These are phyloP conservation scores for Proliferodiscus dingleyae DNA, from an alignment of 2,329 filamentous ascomycete genomes.

Conservation along the genomic window DNA sequence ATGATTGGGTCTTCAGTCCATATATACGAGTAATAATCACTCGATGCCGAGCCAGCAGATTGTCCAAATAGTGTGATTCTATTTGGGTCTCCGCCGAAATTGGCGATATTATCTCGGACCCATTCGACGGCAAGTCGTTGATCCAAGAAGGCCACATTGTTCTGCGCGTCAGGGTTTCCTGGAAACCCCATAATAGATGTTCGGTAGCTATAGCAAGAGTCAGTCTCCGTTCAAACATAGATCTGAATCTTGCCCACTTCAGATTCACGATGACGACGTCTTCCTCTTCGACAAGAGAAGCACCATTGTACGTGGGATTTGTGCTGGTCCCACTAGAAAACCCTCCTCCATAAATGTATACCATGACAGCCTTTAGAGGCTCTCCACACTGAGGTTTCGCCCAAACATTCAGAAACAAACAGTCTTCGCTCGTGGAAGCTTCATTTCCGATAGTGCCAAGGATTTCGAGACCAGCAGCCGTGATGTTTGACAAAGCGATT, in stretches of 20 bases:
- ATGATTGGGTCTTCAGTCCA: constrained; percentile 23
- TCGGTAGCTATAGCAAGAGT: constrained; percentile 24
- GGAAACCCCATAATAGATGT: constrained; percentile 34
- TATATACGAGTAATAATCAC: constrained; percentile 23
- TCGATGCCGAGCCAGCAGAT: constrained; percentile 51
- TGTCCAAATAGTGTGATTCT: constrained; percentile 51
- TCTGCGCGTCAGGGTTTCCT: constrained; percentile 16
- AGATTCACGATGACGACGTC: constrained; percentile 40
- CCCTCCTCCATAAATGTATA: constrained; percentile 39
- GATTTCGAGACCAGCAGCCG: too few species aligned
- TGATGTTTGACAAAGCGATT: too few species aligned
- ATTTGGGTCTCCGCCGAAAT: constrained; percentile 52
- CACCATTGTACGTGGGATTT: constrained; percentile 37
- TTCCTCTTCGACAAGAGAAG: constrained; percentile 36
- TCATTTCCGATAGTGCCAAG: not conserved
- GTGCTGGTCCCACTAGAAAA: constrained; percentile 35
- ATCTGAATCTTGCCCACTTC: constrained; percentile 33
- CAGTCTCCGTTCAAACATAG: not conserved
- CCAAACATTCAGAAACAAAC: constrained; percentile 34
- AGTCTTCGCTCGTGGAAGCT: constrained; percentile 35
- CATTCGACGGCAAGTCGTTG: constrained; percentile 54
- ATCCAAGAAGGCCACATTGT: constrained; percentile 59
- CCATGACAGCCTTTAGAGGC: constrained; percentile 34
- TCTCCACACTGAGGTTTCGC: constrained; percentile 14
- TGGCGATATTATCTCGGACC: constrained; percentile 52